Percentiles rank a stretch among this genome's conserved stretches.
Evolutionary conservation across 192 early-diverging fungal species (phyloP).

Genomic region (Lobosporangium transversale): DNA sequence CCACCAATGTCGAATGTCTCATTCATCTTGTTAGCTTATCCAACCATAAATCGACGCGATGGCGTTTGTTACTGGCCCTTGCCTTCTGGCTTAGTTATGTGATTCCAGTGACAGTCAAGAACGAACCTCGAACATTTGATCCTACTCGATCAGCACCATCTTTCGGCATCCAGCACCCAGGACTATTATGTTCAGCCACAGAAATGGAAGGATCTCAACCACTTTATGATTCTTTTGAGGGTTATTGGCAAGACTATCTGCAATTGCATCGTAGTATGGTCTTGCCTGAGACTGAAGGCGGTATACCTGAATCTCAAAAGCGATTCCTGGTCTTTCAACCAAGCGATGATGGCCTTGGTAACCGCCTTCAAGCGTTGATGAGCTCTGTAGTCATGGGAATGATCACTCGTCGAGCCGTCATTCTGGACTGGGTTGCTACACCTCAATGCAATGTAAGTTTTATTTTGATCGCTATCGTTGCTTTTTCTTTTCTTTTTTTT

Average conservation of each 20-base stretch:
- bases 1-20: slow-evolving; percentile 1
- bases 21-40: slow-evolving; percentile 20
- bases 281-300: slow-evolving; percentile 21
- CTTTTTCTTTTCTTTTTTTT: slow-evolving; percentile 3
- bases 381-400: slow-evolving; percentile 45
- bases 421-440: slow-evolving; percentile 43
- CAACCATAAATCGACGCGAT: slow-evolving; percentile 28
- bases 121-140: slow-evolving; percentile 38
- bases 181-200: slow-evolving; percentile 22
- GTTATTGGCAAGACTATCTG: slow-evolving; percentile 46
- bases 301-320: slow-evolving; percentile 22
- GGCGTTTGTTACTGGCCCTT: slow-evolving; percentile 28
- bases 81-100: slow-evolving; percentile 32
- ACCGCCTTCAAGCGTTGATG: slow-evolving; percentile 38
- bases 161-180: slow-evolving; percentile 42
- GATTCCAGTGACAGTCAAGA: slow-evolving; percentile 27
- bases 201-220: slow-evolving; percentile 7
- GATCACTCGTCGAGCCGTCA: slow-evolving; percentile 35
- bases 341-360: slow-evolving; percentile 46
- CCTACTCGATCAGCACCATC: slow-evolving; percentile 15
- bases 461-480: too few relatives aligned
- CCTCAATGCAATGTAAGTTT: slow-evolving; percentile 51
- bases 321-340: slow-evolving; percentile 42
- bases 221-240: slow-evolving; percentile 29
- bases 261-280: slow-evolving; percentile 41